Evolutionary conservation across 2,329 filamentous ascomycete species (phyloP).

Genomic region (Xylaria hypoxylon): DNA sequence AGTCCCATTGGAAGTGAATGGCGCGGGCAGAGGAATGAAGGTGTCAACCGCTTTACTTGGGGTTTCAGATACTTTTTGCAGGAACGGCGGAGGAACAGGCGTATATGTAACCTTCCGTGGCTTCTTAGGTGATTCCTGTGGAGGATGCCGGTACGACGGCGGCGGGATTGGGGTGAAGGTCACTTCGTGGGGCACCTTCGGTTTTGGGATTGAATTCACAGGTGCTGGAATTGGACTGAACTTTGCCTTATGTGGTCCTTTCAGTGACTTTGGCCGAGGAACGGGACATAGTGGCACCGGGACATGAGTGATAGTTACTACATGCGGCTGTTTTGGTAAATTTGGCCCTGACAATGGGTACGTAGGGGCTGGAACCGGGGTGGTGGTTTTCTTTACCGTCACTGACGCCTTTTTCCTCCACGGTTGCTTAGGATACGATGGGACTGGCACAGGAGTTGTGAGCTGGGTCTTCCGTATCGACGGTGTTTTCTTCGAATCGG

Average conservation of each 20-base stretch:
- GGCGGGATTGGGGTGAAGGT: constrained; percentile 24
- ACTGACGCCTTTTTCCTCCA: constrained; percentile 8
- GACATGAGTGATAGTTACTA: constrained; percentile 19
- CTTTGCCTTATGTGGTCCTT: neutral
- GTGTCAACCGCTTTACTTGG: constrained; percentile 9
- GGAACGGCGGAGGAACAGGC: constrained; percentile 12
- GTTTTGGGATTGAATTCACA: neutral
- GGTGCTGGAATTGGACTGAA: constrained; percentile 15
- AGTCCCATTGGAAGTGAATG: neutral
- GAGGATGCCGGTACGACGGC: constrained; percentile 4
- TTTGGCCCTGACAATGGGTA: constrained; percentile 4
- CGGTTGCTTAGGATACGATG: constrained; percentile 23
- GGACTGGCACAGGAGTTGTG: constrained; percentile 37
- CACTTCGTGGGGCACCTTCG: neutral
- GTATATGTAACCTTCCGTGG: neutral
- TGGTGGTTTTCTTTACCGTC: constrained; percentile 17
- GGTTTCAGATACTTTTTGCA: neutral
- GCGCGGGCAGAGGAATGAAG: constrained; percentile 6
- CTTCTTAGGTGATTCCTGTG: constrained; percentile 4
- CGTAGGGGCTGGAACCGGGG: constrained; percentile 29
- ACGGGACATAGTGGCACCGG: constrained; percentile 7
- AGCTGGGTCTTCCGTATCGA: constrained; percentile 30
- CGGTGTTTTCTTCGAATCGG: constrained; percentile 23
- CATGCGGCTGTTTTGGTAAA: neutral
- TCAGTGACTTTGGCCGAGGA: constrained; percentile 3